Base-by-base conservation (phyloP, 2,329 filamentous ascomycete genomes). In the Ceratocystis harringtonii region DNA sequence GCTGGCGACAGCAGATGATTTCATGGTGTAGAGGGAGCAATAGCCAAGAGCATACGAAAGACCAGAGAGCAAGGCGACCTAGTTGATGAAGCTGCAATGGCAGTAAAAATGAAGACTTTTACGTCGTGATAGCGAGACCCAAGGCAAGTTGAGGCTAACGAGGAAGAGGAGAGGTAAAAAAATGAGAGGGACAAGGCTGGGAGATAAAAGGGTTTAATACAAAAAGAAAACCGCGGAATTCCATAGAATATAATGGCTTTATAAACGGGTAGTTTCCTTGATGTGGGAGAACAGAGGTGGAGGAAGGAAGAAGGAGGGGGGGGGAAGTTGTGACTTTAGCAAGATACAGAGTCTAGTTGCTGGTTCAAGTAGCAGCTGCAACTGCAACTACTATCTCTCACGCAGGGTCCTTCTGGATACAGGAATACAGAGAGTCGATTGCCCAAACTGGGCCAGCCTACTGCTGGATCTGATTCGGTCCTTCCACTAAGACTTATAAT, bases 1-100 rank as follows among this genome's bases (percentile, higher is more conserved):
- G 41, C 8, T 19, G 41, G 58, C 50, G n/a, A 67, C 58, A 41
- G 66, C 66, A 12, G 66, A 67, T 63, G 66, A 67, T 48, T 58
- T 67, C 66, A 67, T 67, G 62, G 66, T 64, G 65, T 55, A 62
- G n/a, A 44, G 22, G 48, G 32, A 17, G 22, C 52, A 19, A 28
- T 55, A 30, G 28, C 17, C 6, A 12, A 25, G 25, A 43, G n/a
- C 36, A 60, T 45, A 36, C 7, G 6, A 12, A 48, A 36, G 36
- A 45, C 25, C 15, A 3, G 5, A 25, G 17, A 5, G 19, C 6
- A 15, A 28, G 6, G 15, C 15, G 19, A 58, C 2, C 8, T 12
- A 41, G 36, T 41, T 3, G 28, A 63, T 15, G n/a, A 15, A 50
- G 17, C 5, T n/a, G 28, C 15, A 58, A 58, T 32, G 15, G 30